Conservation (phyloP, 208 protist species). For the Leptomonas pyrrhocoris region DNA sequence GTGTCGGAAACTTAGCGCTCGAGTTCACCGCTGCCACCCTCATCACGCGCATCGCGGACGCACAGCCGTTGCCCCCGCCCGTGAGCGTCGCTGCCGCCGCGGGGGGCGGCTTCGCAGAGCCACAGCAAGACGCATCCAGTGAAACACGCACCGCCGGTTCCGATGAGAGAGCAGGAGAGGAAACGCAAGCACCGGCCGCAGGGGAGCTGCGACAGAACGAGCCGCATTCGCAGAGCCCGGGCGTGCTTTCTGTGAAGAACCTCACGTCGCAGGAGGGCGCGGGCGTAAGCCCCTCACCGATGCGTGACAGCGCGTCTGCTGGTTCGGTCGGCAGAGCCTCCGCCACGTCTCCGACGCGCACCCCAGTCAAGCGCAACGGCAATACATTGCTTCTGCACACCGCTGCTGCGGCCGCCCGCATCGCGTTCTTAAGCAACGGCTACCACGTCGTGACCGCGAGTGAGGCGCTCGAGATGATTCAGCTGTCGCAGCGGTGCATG, state of each 20-base stretch:
- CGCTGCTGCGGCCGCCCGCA: slow-evolving; percentile 49
- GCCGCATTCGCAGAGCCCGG: neutral
- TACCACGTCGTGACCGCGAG: slow-evolving; percentile 15
- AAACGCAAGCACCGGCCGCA: neutral
- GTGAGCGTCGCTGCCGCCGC: neutral
- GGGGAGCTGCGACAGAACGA: neutral
- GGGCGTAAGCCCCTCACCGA: neutral
- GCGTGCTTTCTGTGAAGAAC: neutral
- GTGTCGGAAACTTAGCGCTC: slow-evolving; percentile 46
- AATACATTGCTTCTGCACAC: slow-evolving; percentile 44
- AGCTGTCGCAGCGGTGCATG: slow-evolving; percentile 40
- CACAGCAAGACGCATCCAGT: neutral
- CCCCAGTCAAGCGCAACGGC: slow-evolving; percentile 2
- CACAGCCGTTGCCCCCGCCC: no score
- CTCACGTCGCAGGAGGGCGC: neutral
- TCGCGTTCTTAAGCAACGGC: slow-evolving; percentile 39
- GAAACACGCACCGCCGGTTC: neutral
- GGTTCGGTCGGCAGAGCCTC: neutral
- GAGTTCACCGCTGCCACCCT: slow-evolving; percentile 58
- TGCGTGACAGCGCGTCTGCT: slow-evolving; percentile 11
- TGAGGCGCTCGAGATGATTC: slow-evolving; percentile 53
- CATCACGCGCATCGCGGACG: slow-evolving; percentile 14
- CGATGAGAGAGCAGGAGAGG: neutral
- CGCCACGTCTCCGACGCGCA: neutral
- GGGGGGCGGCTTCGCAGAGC: neutral